A percentile compares a stretch with the other conserved stretches of the same genome.
phyloP scores from a whole-genome alignment of 495 filamentous ascomycete species.

The Penicillium desertorum region DNA sequence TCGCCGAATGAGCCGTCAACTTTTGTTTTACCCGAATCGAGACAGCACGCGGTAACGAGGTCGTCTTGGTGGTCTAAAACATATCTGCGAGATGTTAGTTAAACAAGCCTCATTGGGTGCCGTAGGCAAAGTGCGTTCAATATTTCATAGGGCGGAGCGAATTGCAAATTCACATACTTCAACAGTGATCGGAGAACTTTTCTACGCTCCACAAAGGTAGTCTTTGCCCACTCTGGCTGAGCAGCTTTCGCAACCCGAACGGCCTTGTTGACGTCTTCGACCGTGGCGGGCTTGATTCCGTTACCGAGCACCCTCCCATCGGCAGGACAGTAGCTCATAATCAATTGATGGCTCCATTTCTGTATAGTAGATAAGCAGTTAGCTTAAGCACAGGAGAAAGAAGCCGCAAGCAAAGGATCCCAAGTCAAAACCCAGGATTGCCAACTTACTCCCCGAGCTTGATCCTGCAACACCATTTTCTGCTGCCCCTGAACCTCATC shows the following conservation, averaged over 20 bases:
- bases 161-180: slow-evolving; percentile 50
- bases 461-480: slow-evolving; percentile 47
- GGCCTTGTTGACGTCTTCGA: slow-evolving; percentile 76
- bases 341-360: slow-evolving; percentile 45
- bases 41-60: slow-evolving; percentile 81
- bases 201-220: slow-evolving; percentile 73
- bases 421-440: neutral
- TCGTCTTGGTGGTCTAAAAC: slow-evolving; percentile 87
- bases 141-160: neutral
- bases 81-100: slow-evolving; percentile 44
- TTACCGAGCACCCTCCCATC: slow-evolving; percentile 80
- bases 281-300: slow-evolving; percentile 71
- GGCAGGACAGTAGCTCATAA: slow-evolving; percentile 79
- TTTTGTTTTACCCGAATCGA: slow-evolving; percentile 97
- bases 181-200: slow-evolving; percentile 79
- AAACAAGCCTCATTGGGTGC: neutral
- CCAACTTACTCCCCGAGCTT: slow-evolving; percentile 42
- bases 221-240: slow-evolving; percentile 77
- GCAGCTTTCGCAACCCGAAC: slow-evolving; percentile 71
- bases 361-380: slow-evolving; percentile 12
- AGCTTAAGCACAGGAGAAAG: neutral
- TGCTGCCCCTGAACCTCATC: slow-evolving; percentile 48
- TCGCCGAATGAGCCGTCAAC: slow-evolving; percentile 92
- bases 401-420: neutral
- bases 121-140: neutral